Base-by-base conservation (phyloP, 352 stramenopile genomes). In the Phytophthora pini region DNA sequence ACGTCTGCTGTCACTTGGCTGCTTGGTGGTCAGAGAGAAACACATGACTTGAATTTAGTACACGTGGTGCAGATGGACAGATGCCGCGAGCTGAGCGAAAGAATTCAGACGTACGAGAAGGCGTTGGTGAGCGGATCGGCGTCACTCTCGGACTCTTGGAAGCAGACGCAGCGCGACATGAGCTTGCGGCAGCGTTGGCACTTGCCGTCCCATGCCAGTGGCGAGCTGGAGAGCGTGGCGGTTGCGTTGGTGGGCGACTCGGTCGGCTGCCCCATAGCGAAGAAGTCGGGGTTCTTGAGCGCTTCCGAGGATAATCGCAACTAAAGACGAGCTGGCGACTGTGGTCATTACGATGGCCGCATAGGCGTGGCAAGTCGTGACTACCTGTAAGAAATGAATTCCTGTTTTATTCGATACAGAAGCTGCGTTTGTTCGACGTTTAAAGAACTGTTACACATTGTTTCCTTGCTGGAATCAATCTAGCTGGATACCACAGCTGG, bases 91-190 rank as follows among this genome's bases (percentile, higher is more conserved):
- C 15, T 40, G 31, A 49, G 38, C 20, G 12, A 48, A 24, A 52
- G 5, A 50, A 48, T 51, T 32, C 20, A 47, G 46, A 76, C 73
- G 54, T 74, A 81, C 69, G 47, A 54, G 31, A 41, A 17, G 40
- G 54, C 22, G 38, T 39, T 29, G n/a, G 45, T 22, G 38, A 67
- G 50, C 51, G 43, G 51, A 15, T 34, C 41, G 17, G 34, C 53
- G 46, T 74, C 74, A 41, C 41, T 44, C 27, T 68, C 69, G 26
- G 31, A 11, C 26, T 72, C 63, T 24, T 71, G 67, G 47, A 77
- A 77, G 50, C 74, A 82, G 17, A 68, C 55, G 51, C 74, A 82
- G 52, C 65, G 45, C 12, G 75, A 83, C 71, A 83, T 83, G 59
- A 83, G 69, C 29, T 68, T 71, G 29, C 72, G 72, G 61, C 71